Conservation (phyloP, 352 stramenopile species). For the Hyaloperonospora arabidopsidis region DNA sequence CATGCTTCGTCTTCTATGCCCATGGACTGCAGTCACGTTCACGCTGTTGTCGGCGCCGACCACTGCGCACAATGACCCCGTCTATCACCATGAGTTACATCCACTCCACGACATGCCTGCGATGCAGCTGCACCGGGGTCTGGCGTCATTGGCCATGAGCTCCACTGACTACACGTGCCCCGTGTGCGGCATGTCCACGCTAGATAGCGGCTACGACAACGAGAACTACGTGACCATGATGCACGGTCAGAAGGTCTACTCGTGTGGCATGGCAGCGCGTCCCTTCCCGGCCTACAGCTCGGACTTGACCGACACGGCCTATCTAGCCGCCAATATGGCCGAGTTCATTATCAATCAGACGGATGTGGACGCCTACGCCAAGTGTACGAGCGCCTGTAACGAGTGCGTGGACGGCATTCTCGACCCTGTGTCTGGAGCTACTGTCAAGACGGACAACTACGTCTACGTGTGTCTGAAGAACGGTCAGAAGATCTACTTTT, state of each 20-base stretch:
- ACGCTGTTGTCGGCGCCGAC: conserved; percentile 19
- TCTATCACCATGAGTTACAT: conserved; percentile 31
- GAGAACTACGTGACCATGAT: conserved; percentile 49
- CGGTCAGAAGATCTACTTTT: conserved; percentile 83
- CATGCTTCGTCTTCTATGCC: conserved; percentile 14
- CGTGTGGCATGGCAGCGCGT: conserved; percentile 64
- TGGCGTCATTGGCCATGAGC: conserved; percentile 23
- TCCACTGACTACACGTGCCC: conserved; percentile 59
- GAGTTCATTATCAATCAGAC: conserved; percentile 36
- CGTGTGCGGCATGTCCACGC: conserved; percentile 61
- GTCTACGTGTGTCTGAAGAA: conserved; percentile 65
- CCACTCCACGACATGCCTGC: conserved; percentile 29
- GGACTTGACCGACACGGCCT: conserved; percentile 59
- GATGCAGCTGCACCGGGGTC: conserved; percentile 20
- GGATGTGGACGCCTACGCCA: conserved; percentile 27
- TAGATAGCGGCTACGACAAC: conserved; percentile 47
- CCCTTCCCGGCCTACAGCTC: conserved; percentile 40
- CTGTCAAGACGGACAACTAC: conserved; percentile 50
- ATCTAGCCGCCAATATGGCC: conserved; percentile 72
- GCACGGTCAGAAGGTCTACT: conserved; percentile 64
- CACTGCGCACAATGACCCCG: conserved; percentile 21
- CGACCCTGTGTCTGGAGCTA: conserved; percentile 58
- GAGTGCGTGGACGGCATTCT: conserved; percentile 44
- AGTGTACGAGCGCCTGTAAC: conserved; percentile 36
- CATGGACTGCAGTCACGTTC: conserved; percentile 1